These are phyloP conservation scores for Kwoniella dendrophila DNA, from an alignment of 768 basidiomycete genomes.

Conservation along the genomic window DNA sequence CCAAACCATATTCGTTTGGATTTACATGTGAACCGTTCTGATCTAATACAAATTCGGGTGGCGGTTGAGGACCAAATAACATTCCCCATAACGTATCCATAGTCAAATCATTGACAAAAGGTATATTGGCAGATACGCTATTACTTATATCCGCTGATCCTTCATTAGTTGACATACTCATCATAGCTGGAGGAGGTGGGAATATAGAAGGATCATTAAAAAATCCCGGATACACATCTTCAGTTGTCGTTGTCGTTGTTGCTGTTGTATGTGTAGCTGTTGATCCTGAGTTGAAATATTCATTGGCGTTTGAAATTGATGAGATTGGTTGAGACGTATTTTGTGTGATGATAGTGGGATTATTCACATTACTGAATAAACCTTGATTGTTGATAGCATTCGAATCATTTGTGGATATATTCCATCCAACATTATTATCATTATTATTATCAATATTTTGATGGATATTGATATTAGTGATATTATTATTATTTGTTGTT, in stretches of 20 bases:
- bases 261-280: no score
- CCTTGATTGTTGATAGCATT: neutral
- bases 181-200: neutral
- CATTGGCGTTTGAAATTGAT: neutral
- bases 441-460: no score
- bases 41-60: slow-evolving; percentile 2
- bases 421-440: neutral
- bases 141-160: neutral
- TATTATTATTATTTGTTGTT: neutral
- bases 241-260: slow-evolving; percentile 1
- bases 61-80: slow-evolving; percentile 7
- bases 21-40: neutral
- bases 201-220: slow-evolving; percentile 6
- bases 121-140: neutral
- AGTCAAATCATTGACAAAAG: slow-evolving; percentile 1
- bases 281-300: no score
- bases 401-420: neutral
- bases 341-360: neutral
- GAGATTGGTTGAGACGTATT: neutral
- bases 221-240: neutral
- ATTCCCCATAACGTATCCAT: slow-evolving; percentile 11
- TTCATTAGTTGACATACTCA: neutral
- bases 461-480: no score
- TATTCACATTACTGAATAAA: no score
- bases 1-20: neutral